Percentiles rank a stretch among this genome's conserved stretches.
Evolutionary conservation across 495 filamentous ascomycete genomes (phyloP).

Genomic region (Trichoderma erinaceum): DNA sequence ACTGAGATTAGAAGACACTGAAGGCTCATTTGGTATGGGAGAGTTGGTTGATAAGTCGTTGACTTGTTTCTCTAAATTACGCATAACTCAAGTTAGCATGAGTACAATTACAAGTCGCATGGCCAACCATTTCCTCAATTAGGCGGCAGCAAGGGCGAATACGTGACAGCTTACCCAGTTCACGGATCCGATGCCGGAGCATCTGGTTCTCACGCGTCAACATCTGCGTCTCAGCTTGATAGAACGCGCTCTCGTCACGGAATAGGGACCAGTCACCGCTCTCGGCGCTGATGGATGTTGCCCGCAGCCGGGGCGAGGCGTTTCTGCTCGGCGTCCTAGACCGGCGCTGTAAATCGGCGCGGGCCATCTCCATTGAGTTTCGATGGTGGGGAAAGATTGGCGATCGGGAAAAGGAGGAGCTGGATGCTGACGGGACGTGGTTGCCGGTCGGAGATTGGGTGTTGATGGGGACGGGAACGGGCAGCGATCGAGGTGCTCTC

Average conservation of each 20-base stretch:
- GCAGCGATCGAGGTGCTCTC: slow-evolving; percentile 57
- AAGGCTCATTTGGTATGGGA: background rate
- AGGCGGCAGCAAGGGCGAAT: background rate
- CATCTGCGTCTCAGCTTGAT: slow-evolving; percentile 86
- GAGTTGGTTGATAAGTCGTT: background rate
- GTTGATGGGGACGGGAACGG: slow-evolving; percentile 32
- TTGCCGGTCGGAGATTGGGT: slow-evolving; percentile 19
- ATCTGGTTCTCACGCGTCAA: slow-evolving; percentile 90
- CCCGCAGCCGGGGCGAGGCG: slow-evolving; percentile 48
- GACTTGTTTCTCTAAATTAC: slow-evolving; percentile 12
- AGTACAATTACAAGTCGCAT: background rate
- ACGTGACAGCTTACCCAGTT: slow-evolving; percentile 20
- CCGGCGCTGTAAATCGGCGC: slow-evolving; percentile 45
- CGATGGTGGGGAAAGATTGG: slow-evolving; percentile 51
- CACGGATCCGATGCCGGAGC: slow-evolving; percentile 60
- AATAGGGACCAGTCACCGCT: slow-evolving; percentile 40
- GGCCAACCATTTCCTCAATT: background rate
- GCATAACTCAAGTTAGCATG: background rate
- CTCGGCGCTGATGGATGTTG: slow-evolving; percentile 50
- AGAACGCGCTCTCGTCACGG: slow-evolving; percentile 78
- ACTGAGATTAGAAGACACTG: slow-evolving; percentile 1
- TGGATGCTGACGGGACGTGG: slow-evolving; percentile 26
- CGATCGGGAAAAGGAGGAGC: slow-evolving; percentile 35
- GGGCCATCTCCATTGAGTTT: slow-evolving; percentile 52
- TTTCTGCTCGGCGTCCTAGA: slow-evolving; percentile 53